These are phyloP conservation scores for Castanea mollissima DNA, from an alignment of 306 rosid genomes.

Conservation along the genomic window DNA sequence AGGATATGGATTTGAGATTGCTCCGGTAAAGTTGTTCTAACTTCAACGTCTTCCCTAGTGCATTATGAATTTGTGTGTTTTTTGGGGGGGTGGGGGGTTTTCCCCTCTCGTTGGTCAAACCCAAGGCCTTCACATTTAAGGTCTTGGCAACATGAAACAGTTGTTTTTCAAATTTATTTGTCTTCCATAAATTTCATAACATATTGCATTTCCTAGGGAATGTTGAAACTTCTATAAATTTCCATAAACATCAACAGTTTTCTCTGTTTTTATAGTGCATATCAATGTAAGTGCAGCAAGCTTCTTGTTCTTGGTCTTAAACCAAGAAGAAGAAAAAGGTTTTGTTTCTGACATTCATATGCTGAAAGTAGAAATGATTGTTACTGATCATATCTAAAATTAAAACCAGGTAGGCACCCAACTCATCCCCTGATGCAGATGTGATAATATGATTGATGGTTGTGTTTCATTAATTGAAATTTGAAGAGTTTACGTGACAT, in stretches of 20 bases:
- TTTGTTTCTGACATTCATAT: neutral
- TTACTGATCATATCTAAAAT: neutral
- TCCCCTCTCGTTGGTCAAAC: neutral
- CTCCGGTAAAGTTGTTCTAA: conserved; percentile 56
- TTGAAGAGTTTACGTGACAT: neutral
- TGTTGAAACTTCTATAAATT: neutral
- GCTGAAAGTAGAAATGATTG: conserved; percentile 6
- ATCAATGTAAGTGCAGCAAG: neutral
- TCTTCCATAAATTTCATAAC: neutral
- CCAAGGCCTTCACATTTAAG: neutral
- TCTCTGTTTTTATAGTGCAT: neutral
- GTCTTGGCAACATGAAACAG: neutral
- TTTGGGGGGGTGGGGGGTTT: too few species aligned
- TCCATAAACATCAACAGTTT: neutral
- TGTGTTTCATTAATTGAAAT: conserved; percentile 2
- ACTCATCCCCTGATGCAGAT: neutral
- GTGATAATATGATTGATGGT: neutral
- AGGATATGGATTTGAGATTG: conserved; percentile 96
- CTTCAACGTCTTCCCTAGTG: conserved; percentile 15
- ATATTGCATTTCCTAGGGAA: neutral
- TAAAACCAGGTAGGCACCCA: too few species aligned
- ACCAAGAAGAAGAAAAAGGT: neutral
- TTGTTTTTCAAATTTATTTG: too few species aligned
- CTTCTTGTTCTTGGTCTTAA: neutral
- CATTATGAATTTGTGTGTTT: neutral